Evolutionary conservation across 192 early-diverging fungal species (phyloP).

Genomic region (Funneliformis mosseae): DNA sequence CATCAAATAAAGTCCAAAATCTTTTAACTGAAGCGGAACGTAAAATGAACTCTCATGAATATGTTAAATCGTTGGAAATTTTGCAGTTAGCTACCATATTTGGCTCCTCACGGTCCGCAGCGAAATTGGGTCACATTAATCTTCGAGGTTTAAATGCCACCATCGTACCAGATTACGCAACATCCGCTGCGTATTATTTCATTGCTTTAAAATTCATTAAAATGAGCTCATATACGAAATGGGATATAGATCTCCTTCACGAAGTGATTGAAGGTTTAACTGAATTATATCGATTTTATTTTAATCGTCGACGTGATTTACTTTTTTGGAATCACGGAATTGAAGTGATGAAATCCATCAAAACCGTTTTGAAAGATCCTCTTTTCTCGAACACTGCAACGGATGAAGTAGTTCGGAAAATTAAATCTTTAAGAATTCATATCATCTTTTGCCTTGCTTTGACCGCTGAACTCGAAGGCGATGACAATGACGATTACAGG

Average conservation of each 20-base stretch:
- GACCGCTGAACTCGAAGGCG: neutral
- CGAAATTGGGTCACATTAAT: neutral
- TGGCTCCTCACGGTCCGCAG: neutral
- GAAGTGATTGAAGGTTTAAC: neutral
- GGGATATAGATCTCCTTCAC: neutral
- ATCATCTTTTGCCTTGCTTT: conserved; percentile 3
- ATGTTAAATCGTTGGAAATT: neutral
- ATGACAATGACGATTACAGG: neutral
- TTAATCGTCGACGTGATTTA: neutral
- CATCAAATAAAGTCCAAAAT: neutral
- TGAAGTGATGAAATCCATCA: conserved; percentile 13
- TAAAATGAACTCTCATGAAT: conserved; percentile 3
- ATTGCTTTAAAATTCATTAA: conserved; percentile 10
- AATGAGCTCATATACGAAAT: neutral
- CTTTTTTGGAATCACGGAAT: conserved; percentile 15
- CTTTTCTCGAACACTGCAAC: neutral
- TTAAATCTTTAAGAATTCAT: neutral
- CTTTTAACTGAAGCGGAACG: neutral
- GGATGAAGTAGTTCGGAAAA: neutral
- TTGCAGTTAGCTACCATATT: conserved; percentile 1
- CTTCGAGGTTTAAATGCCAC: neutral
- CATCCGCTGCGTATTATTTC: conserved; percentile 3
- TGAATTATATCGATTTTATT: conserved; percentile 1
- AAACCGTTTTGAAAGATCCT: neutral
- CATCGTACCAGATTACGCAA: neutral